A percentile compares a stretch with the other conserved stretches of the same genome.
Evolutionary conservation across 371 early-diverging fungal genomes (phyloP).

Genomic region (Circinella umbellata): DNA sequence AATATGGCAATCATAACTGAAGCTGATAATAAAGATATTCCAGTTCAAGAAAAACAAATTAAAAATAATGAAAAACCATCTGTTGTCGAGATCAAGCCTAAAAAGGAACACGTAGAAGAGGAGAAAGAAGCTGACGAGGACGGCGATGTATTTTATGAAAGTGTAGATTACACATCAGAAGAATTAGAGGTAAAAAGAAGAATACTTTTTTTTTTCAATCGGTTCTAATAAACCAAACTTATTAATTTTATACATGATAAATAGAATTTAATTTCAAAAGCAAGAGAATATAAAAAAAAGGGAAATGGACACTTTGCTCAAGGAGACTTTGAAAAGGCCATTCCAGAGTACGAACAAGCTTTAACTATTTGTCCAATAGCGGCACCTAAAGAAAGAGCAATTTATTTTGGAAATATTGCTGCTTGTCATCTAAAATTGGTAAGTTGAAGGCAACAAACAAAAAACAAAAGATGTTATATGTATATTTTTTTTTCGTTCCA

Average conservation of each 20-base stretch:
- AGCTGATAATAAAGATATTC: background rate
- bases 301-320: slow-evolving; percentile 62
- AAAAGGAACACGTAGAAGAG: background rate
- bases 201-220: too few relatives aligned
- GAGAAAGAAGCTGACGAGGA: slow-evolving; percentile 25
- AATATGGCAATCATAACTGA: slow-evolving; percentile 6
- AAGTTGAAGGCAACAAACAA: slow-evolving; percentile 2
- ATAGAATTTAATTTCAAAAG: slow-evolving; percentile 45
- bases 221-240: too few relatives aligned
- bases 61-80: background rate
- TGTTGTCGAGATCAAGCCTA: background rate
- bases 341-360: slow-evolving; percentile 65
- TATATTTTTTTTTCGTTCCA: background rate
- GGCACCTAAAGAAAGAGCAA: slow-evolving; percentile 49
- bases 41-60: background rate
- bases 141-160: slow-evolving; percentile 51
- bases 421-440: slow-evolving; percentile 72
- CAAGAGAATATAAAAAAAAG: slow-evolving; percentile 51
- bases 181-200: slow-evolving; percentile 35
- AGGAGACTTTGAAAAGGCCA: slow-evolving; percentile 56
- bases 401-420: slow-evolving; percentile 70
- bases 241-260: background rate
- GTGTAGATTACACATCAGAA: slow-evolving; percentile 36
- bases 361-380: slow-evolving; percentile 58
- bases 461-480: too few relatives aligned